phyloP scores from a whole-genome alignment of 768 basidiomycete species.

The Boletus rubescentipes region DNA sequence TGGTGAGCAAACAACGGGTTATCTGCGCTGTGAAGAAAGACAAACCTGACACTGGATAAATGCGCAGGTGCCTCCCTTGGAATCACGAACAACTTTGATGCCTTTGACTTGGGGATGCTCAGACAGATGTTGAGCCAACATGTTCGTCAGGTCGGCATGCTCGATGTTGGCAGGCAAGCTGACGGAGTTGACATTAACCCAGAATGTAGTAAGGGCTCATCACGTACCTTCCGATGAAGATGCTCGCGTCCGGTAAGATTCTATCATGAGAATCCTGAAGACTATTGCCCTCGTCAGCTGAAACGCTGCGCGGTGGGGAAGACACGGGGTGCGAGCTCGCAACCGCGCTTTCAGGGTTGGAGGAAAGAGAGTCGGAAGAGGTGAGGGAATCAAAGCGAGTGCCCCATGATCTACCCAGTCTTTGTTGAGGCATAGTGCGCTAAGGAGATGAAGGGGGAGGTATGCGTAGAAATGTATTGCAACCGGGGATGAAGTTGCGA shows the following conservation, averaged over 20 bases:
- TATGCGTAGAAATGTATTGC: slow-evolving; percentile 21
- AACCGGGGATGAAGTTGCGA: slow-evolving; percentile 1
- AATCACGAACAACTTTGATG: slow-evolving; percentile 71
- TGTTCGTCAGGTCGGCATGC: slow-evolving; percentile 55
- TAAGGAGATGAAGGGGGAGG: slow-evolving; percentile 14
- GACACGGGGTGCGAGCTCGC: slow-evolving; percentile 9
- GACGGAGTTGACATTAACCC: slow-evolving; percentile 11
- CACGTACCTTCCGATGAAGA: slow-evolving; percentile 80
- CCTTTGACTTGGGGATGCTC: slow-evolving; percentile 63
- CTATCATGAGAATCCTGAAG: slow-evolving; percentile 39
- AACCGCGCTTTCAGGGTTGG: slow-evolving; percentile 25
- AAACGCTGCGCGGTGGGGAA: slow-evolving; percentile 16
- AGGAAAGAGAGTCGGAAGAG: slow-evolving; percentile 47
- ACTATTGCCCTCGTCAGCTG: slow-evolving; percentile 32
- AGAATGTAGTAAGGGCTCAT: neutral
- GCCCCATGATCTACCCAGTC: slow-evolving; percentile 57
- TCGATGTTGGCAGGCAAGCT: slow-evolving; percentile 74
- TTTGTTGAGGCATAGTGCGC: slow-evolving; percentile 46
- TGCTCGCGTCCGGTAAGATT: slow-evolving; percentile 71
- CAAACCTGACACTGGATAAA: slow-evolving; percentile 84
- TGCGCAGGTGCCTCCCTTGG: slow-evolving; percentile 76
- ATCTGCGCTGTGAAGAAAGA: neutral
- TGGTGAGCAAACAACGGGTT: neutral
- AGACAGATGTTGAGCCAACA: slow-evolving; percentile 67
- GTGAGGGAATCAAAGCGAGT: slow-evolving; percentile 69